phyloP scores from a whole-genome alignment of 768 basidiomycete species.

The Russula sp. region DNA sequence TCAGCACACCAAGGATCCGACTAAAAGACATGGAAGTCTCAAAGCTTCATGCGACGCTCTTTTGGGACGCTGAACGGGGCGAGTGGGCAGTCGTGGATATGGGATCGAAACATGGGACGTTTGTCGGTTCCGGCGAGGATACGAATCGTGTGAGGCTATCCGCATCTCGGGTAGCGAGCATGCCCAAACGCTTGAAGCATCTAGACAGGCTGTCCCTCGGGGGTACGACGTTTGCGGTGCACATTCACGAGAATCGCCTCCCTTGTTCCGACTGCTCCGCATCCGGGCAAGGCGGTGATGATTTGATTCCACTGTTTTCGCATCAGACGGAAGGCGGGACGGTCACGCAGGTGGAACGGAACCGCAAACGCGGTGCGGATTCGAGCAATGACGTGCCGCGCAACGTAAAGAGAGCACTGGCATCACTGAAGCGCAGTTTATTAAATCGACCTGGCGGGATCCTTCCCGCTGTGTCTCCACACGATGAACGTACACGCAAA shows the following conservation, averaged over 20 bases:
- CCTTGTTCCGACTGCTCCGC: constrained; percentile 63
- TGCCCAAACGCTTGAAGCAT: constrained; percentile 61
- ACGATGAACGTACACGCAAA: background rate
- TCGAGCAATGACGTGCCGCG: constrained; percentile 32
- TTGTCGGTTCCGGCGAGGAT: constrained; percentile 40
- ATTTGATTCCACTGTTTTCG: constrained; percentile 61
- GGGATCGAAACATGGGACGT: constrained; percentile 85
- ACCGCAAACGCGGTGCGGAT: constrained; percentile 35
- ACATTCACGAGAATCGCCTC: constrained; percentile 60
- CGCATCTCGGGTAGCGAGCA: constrained; percentile 60
- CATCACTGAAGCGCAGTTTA: constrained; percentile 60
- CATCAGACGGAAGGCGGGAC: constrained; percentile 12
- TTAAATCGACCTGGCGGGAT: constrained; percentile 48
- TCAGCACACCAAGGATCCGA: constrained; percentile 59
- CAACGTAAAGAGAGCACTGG: constrained; percentile 64
- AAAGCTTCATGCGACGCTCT: constrained; percentile 73
- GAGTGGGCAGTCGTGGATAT: constrained; percentile 80
- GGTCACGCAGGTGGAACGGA: constrained; percentile 7
- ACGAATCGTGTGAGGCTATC: constrained; percentile 44
- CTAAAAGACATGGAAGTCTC: constrained; percentile 84
- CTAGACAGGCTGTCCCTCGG: constrained; percentile 66
- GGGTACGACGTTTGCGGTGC: constrained; percentile 65
- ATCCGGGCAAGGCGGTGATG: constrained; percentile 36
- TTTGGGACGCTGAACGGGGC: constrained; percentile 56
- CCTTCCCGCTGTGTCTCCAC: background rate